phyloP scores from a whole-genome alignment of 2,329 filamentous ascomycete genomes.

The Fusarium hainanense region DNA sequence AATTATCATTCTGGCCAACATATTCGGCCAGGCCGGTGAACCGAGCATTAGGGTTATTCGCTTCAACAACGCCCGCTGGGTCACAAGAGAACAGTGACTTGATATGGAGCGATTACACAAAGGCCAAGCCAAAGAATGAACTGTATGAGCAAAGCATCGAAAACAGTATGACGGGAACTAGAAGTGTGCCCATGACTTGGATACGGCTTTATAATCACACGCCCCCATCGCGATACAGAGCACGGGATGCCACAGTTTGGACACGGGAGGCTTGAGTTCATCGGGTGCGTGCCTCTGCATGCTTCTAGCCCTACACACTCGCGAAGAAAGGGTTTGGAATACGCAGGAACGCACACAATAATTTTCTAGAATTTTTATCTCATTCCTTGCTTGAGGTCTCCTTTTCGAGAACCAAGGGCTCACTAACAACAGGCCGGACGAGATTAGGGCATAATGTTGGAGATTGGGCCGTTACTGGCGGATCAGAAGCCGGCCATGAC shows the following conservation, averaged over 20 bases:
- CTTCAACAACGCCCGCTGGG: constrained; percentile 10
- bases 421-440: constrained; percentile 21
- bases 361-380: constrained; percentile 30
- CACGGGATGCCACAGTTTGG: constrained; percentile 32
- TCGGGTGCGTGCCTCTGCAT: constrained; percentile 25
- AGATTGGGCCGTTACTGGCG: constrained; percentile 39
- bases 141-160: constrained; percentile 34
- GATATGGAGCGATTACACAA: constrained; percentile 28
- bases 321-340: constrained; percentile 25
- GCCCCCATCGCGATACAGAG: constrained; percentile 33
- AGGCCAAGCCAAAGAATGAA: constrained; percentile 25
- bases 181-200: constrained; percentile 20
- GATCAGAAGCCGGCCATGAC: constrained; percentile 20
- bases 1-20: background rate
- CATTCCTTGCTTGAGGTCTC: constrained; percentile 38
- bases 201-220: constrained; percentile 37
- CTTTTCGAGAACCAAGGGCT: constrained; percentile 30
- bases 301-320: constrained; percentile 38
- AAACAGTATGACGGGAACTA: constrained; percentile 43
- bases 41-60: constrained; percentile 34
- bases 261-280: constrained; percentile 39
- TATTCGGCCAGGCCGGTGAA: constrained; percentile 28
- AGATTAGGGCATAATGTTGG: constrained; percentile 38
- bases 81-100: constrained; percentile 22
- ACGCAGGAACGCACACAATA: constrained; percentile 39